Evolutionary conservation across 768 basidiomycete genomes (phyloP).

Genomic region (Hericium rajendrae): DNA sequence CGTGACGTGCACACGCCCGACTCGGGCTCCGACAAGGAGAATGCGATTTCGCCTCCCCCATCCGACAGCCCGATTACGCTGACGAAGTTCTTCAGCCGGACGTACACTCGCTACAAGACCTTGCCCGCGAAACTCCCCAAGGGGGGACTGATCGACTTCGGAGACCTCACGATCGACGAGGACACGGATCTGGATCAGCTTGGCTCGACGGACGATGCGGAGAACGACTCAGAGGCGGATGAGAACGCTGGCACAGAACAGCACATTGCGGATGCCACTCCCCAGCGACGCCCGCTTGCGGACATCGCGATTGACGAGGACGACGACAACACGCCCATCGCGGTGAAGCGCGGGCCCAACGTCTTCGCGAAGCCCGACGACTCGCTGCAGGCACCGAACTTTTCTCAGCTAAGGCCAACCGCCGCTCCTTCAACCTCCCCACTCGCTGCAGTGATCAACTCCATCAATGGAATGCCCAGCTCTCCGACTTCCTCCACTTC

Average conservation of each 20-base stretch:
- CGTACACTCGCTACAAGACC: constrained; percentile 8
- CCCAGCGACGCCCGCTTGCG: constrained; percentile 10
- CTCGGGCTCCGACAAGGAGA: constrained; percentile 14
- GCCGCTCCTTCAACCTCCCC: constrained; percentile 16
- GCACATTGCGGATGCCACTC: not conserved
- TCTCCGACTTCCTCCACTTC: not conserved
- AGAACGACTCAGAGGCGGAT: not conserved
- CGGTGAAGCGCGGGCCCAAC: not conserved
- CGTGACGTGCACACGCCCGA: constrained; percentile 8
- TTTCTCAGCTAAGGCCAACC: constrained; percentile 20
- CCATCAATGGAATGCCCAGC: constrained; percentile 8
- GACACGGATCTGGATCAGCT: not conserved
- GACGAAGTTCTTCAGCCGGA: constrained; percentile 14
- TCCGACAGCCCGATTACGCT: constrained; percentile 6
- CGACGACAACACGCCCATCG: not conserved
- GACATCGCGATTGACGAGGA: constrained; percentile 10
- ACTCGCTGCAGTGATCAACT: constrained; percentile 13
- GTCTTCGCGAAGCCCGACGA: not conserved
- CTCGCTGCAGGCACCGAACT: constrained; percentile 2
- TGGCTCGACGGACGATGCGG: not conserved
- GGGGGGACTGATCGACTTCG: constrained; percentile 9
- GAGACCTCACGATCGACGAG: not conserved
- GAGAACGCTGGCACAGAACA: not conserved
- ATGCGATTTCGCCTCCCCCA: not conserved
- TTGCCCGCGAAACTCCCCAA: not conserved